phyloP scores from a whole-genome alignment of 2,329 filamentous ascomycete species.

The Diaporthe sp. region DNA sequence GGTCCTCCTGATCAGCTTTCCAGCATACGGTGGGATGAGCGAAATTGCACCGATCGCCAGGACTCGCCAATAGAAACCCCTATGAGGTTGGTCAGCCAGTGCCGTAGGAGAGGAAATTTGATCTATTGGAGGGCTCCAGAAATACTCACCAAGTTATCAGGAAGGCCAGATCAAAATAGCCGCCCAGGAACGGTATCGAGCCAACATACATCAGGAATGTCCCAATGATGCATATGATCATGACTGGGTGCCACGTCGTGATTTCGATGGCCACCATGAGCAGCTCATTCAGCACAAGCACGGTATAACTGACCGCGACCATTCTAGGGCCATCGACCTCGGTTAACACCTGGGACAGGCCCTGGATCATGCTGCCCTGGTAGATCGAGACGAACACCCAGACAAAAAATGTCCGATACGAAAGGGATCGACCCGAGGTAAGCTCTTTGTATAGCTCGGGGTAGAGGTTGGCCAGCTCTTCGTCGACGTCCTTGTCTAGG shows the following conservation, averaged over 20 bases:
- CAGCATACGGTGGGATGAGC: constrained; percentile 87
- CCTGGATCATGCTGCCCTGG: constrained; percentile 95
- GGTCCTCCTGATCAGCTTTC: constrained; percentile 85
- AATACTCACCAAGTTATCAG: constrained; percentile 75
- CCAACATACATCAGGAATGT: constrained; percentile 86
- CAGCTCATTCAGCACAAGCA: constrained; percentile 92
- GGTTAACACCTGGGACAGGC: constrained; percentile 89
- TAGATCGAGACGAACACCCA: constrained; percentile 97
- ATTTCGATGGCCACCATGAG: constrained; percentile 98
- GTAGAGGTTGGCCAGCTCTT: constrained; percentile 92
- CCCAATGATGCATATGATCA: constrained; percentile 87
- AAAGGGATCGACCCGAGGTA: constrained; percentile 87
- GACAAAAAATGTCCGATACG: constrained; percentile 94
- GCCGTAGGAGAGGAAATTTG: neutral
- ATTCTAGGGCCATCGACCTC: constrained; percentile 81
- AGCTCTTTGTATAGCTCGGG: constrained; percentile 98
- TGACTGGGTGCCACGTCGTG: constrained; percentile 95
- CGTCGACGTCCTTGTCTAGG: constrained; percentile 94
- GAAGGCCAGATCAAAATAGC: constrained; percentile 90
- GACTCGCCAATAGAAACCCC: constrained; percentile 91
- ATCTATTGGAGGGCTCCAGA: neutral
- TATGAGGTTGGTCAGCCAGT: constrained; percentile 49
- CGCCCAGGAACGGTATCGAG: constrained; percentile 86
- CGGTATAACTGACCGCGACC: constrained; percentile 92
- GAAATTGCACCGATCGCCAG: constrained; percentile 83